Evolutionary conservation across 2,329 filamentous ascomycete genomes (phyloP).

Genomic region (Pseudogymnoascus sp.): DNA sequence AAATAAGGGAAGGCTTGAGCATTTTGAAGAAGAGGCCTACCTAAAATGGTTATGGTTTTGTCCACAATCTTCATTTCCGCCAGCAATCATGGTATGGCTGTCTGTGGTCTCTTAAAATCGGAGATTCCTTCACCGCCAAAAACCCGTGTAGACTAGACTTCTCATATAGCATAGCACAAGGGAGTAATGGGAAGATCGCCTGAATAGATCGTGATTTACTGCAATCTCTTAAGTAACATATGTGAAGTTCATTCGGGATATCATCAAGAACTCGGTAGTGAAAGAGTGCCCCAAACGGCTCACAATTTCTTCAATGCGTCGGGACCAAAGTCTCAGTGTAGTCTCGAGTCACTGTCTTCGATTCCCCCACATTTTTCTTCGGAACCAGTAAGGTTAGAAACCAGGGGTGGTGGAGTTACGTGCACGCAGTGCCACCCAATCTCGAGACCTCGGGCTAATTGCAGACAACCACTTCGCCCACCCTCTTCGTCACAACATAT

Average conservation of each 20-base stretch:
- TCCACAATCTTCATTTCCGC: background rate
- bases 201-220: background rate
- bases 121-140: background rate
- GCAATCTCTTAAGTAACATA: background rate
- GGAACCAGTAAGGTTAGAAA: background rate
- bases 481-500: background rate
- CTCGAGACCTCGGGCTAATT: background rate
- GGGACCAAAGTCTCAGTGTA: background rate
- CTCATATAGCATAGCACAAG: background rate
- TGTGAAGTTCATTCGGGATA: background rate
- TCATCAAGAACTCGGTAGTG: background rate
- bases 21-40: background rate
- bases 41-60: background rate
- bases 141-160: background rate
- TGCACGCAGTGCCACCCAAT: background rate
- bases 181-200: background rate
- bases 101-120: background rate
- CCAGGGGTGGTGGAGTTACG: background rate
- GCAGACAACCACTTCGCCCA: background rate
- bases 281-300: background rate
- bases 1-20: slow-evolving; percentile 13
- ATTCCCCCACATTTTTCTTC: background rate
- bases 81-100: background rate
- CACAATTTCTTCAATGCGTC: background rate
- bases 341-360: background rate